These are phyloP conservation scores for Paracamarosporium sp. DNA, from an alignment of 2,329 filamentous ascomycete genomes.

Conservation along the genomic window DNA sequence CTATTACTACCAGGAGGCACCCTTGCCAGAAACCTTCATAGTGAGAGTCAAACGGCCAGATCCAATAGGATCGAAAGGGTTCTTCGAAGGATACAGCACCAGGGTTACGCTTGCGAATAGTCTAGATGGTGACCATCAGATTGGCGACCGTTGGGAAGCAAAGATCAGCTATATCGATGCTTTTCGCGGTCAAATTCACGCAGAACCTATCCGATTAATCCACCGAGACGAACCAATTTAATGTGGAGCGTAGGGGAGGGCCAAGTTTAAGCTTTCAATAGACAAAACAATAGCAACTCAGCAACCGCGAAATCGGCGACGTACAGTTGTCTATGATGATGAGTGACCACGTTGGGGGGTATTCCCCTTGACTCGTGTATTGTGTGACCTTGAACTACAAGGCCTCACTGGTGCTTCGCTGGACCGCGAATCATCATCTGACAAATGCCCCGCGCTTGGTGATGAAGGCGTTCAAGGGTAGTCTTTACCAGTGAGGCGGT, in stretches of 20 bases:
- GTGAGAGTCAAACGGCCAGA: slow-evolving; percentile 29
- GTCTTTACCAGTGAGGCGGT: slow-evolving; percentile 10
- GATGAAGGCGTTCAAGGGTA: slow-evolving; percentile 4
- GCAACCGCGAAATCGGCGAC: neutral
- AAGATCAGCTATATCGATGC: slow-evolving; percentile 45
- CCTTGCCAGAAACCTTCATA: slow-evolving; percentile 57
- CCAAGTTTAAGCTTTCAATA: neutral
- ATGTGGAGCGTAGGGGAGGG: neutral
- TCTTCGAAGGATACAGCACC: slow-evolving; percentile 20
- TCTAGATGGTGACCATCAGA: slow-evolving; percentile 19
- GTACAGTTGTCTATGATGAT: neutral
- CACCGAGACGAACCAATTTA: slow-evolving; percentile 20
- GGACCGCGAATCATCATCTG: neutral
- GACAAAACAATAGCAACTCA: neutral
- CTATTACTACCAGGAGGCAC: slow-evolving; percentile 61
- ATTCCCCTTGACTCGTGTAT: neutral
- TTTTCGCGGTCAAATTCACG: slow-evolving; percentile 36
- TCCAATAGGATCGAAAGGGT: slow-evolving; percentile 21
- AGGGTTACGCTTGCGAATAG: slow-evolving; percentile 16
- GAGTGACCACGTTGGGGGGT: neutral
- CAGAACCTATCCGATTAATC: slow-evolving; percentile 49
- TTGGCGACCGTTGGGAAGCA: slow-evolving; percentile 57
- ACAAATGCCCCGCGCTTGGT: neutral
- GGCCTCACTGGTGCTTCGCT: slow-evolving; percentile 1
- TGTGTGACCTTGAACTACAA: slow-evolving; percentile 7